These are phyloP conservation scores for Ophiocordyceps camponoti-saundersi DNA, from an alignment of 2,329 filamentous ascomycete genomes.

Conservation along the genomic window DNA sequence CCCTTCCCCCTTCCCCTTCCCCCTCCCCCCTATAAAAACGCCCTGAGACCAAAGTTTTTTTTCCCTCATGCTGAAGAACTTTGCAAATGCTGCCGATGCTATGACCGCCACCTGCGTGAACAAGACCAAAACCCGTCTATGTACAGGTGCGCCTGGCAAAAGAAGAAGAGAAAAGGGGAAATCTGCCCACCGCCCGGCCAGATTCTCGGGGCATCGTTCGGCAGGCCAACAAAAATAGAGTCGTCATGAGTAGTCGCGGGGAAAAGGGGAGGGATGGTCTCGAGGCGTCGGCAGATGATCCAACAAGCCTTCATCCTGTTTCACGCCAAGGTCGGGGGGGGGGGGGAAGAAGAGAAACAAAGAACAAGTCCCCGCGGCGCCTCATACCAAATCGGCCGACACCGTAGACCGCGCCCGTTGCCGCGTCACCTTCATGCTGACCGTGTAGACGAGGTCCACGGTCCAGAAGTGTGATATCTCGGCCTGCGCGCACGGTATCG, in stretches of 20 bases:
- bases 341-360: background rate
- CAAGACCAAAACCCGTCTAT: slow-evolving; percentile 27
- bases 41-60: slow-evolving; percentile 11
- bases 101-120: slow-evolving; percentile 30
- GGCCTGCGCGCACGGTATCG: slow-evolving; percentile 50
- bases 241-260: background rate
- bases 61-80: slow-evolving; percentile 19
- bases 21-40: slow-evolving; percentile 17
- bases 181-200: background rate
- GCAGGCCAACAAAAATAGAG: slow-evolving; percentile 6
- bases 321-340: too few species aligned
- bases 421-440: slow-evolving; percentile 51
- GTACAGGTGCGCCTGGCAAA: slow-evolving; percentile 19
- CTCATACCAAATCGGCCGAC: slow-evolving; percentile 23
- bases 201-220: background rate
- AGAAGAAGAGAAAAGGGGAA: background rate
- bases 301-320: slow-evolving; percentile 1
- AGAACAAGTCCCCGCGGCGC: background rate
- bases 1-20: slow-evolving; percentile 10
- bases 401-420: slow-evolving; percentile 27
- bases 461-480: slow-evolving; percentile 56
- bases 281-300: slow-evolving; percentile 2
- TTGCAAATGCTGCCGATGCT: slow-evolving; percentile 4
- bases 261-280: background rate
- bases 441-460: slow-evolving; percentile 49